Conservation (phyloP, 148 eudicot genomes). For the Diospyros kaki region DNA sequence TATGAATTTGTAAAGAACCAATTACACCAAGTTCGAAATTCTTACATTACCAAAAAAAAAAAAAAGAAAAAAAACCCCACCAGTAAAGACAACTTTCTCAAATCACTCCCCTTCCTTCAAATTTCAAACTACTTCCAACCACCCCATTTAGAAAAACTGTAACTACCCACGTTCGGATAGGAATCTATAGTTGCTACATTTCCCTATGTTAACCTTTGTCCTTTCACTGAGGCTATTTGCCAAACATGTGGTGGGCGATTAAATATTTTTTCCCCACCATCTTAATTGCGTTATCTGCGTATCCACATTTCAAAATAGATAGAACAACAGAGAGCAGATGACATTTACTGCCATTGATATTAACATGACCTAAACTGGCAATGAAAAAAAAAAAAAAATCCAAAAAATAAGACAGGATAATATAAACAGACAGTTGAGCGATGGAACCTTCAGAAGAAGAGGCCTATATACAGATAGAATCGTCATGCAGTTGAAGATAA, state of each 20-base stretch:
- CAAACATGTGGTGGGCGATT: not conserved
- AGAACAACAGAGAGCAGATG: not conserved
- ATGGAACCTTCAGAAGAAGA: too few species aligned
- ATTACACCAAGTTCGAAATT: too few species aligned
- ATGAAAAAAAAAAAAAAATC: not conserved
- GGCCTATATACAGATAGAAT: too few species aligned
- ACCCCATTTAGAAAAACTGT: slow-evolving; percentile 6
- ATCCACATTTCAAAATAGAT: not conserved
- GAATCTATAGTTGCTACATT: not conserved
- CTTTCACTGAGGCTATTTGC: too few species aligned
- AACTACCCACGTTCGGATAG: not conserved
- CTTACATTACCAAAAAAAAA: too few species aligned
- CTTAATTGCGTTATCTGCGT: not conserved
- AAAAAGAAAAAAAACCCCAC: too few species aligned
- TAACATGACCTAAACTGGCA: not conserved
- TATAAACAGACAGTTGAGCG: not conserved
- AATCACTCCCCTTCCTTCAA: too few species aligned
- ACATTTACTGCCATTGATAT: not conserved
- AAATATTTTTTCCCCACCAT: not conserved
- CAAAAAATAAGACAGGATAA: not conserved
- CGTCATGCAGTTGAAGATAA: too few species aligned
- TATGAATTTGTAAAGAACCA: too few species aligned
- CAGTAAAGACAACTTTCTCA: too few species aligned
- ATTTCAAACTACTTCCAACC: not conserved
- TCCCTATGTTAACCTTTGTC: not conserved